Evolutionary conservation across 768 basidiomycete species (phyloP).

Genomic region (Strobilomyces confusus): DNA sequence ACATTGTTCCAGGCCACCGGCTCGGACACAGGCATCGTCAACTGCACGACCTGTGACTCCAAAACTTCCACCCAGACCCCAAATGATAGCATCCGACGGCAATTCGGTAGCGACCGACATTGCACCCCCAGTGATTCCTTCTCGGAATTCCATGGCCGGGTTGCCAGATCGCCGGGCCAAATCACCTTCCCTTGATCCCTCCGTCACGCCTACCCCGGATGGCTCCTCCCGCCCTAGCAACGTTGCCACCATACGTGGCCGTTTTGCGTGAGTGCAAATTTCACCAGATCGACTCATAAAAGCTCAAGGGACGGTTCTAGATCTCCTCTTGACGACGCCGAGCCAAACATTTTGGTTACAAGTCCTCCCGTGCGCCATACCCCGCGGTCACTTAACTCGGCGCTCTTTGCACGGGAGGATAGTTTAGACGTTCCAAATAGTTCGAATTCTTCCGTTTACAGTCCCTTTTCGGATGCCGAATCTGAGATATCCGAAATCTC

Average conservation of each 20-base stretch:
- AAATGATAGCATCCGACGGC: slow-evolving; percentile 17
- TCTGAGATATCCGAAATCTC: slow-evolving; percentile 26
- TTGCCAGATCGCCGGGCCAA: slow-evolving; percentile 1
- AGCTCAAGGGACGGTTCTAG: slow-evolving; percentile 26
- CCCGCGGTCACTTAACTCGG: slow-evolving; percentile 9
- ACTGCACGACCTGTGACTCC: slow-evolving; percentile 19
- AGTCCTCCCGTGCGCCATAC: slow-evolving; percentile 22
- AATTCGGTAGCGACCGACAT: slow-evolving; percentile 16
- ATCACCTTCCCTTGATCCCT: slow-evolving; percentile 1
- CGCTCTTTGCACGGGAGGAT: slow-evolving; percentile 22
- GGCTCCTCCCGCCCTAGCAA: slow-evolving; percentile 15
- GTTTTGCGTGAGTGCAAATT: slow-evolving; percentile 26
- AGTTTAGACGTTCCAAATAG: slow-evolving; percentile 16
- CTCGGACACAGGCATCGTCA: slow-evolving; percentile 3
- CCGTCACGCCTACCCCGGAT: slow-evolving; percentile 1
- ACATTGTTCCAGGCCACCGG: slow-evolving; percentile 10
- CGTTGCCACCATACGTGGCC: slow-evolving; percentile 39
- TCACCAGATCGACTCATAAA: background rate
- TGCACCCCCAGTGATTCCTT: slow-evolving; percentile 12
- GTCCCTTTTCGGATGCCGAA: slow-evolving; percentile 31
- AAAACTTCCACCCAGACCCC: slow-evolving; percentile 12
- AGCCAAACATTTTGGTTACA: slow-evolving; percentile 23
- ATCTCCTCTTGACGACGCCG: slow-evolving; percentile 14
- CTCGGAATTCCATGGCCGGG: slow-evolving; percentile 15
- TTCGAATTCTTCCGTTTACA: slow-evolving; percentile 20